A percentile compares a stretch with the other conserved stretches of the same genome.
Conservation (phyloP, 2,329 filamentous ascomycete genomes). For the Pseudodiploospora longispora region DNA sequence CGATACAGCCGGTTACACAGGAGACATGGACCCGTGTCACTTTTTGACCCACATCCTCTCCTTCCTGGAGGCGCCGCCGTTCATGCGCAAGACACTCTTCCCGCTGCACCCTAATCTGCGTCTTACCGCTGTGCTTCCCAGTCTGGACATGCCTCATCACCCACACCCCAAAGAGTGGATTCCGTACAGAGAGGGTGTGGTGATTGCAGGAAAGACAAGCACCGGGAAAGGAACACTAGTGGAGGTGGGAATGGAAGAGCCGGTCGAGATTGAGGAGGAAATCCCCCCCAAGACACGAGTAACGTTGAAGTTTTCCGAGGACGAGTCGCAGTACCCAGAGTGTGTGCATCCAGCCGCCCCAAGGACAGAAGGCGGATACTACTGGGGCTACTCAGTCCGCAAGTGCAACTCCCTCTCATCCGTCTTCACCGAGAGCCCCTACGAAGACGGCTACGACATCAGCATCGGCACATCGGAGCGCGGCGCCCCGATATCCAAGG, state of each 20-base stretch:
- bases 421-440: conserved; percentile 70
- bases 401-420: conserved; percentile 57
- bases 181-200: conserved; percentile 70
- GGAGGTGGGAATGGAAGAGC: conserved; percentile 48
- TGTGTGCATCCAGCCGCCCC: conserved; percentile 62
- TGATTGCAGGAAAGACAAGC: conserved; percentile 38
- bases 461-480: conserved; percentile 80
- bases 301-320: conserved; percentile 55
- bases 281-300: conserved; percentile 66
- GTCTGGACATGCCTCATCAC: conserved; percentile 80
- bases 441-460: conserved; percentile 71
- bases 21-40: conserved; percentile 66
- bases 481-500: conserved; percentile 44
- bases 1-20: conserved; percentile 52
- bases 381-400: conserved; percentile 75
- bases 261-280: conserved; percentile 46
- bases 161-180: conserved; percentile 69
- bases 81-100: conserved; percentile 69
- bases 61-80: conserved; percentile 78
- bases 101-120: conserved; percentile 70
- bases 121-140: conserved; percentile 64
- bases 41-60: conserved; percentile 72
- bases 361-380: conserved; percentile 69
- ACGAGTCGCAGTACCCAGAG: conserved; percentile 38
- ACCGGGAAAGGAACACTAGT: conserved; percentile 43